These are phyloP conservation scores for Trypanosoma grayi DNA, from an alignment of 208 protist species.

Conservation along the genomic window DNA sequence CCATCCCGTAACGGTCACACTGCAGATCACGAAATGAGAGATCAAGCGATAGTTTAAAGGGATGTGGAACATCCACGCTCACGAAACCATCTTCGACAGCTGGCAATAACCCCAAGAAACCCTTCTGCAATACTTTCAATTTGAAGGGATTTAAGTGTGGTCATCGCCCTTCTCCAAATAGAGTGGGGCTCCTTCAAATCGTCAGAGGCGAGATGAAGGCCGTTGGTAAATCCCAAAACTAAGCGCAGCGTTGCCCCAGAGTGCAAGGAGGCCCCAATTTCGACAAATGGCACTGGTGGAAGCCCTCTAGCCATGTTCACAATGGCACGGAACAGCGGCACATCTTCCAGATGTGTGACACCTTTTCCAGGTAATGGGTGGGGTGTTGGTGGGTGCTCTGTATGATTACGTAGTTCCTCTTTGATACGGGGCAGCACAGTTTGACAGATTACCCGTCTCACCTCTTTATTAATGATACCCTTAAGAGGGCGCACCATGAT, in stretches of 20 bases:
- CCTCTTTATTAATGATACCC: not conserved
- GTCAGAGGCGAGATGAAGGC: not conserved
- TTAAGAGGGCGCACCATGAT: not conserved
- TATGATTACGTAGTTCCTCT: not conserved
- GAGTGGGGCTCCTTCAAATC: not conserved
- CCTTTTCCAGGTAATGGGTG: not conserved
- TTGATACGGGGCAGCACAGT: not conserved
- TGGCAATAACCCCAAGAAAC: not conserved
- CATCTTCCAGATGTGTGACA: not conserved
- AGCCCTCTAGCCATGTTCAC: not conserved
- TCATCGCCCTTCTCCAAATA: not conserved
- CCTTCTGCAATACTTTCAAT: not conserved
- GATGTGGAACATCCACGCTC: not conserved
- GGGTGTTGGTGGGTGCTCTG: not conserved
- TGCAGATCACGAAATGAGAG: not conserved
- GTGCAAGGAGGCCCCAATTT: not conserved
- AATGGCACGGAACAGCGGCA: not conserved
- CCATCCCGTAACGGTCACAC: not conserved
- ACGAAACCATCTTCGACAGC: not conserved
- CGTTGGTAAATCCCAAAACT: not conserved
- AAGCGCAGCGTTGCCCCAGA: conserved; percentile 8
- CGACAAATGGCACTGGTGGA: not conserved
- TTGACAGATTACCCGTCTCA: not conserved
- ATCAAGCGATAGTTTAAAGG: not conserved
- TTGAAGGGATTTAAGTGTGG: not conserved